Base-by-base conservation (phyloP, 2,329 filamentous ascomycete genomes). In the Fusarium praegraminearum region DNA sequence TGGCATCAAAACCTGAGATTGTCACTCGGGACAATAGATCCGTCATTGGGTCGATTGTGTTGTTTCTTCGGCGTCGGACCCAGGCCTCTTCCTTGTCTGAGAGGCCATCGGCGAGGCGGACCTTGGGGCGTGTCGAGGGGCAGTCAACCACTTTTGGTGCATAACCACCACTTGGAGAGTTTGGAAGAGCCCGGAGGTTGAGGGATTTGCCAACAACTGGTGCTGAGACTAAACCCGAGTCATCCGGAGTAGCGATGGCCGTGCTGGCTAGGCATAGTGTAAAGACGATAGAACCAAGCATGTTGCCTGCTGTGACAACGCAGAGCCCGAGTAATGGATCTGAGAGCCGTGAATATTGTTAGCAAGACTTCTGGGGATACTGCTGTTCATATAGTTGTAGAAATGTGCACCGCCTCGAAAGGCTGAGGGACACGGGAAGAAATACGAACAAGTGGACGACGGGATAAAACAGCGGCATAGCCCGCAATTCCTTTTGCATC, bases 1-100 rank as follows among this genome's bases (percentile, higher is more conserved):
- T 83, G 13, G 89, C 90, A 78, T 97, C 90, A 65, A 98, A 95
- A 62, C 87, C 89, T 15, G 86, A 81, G 66, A 98, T 94, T 71
- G 89, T 89, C 72, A 92, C 85, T 61, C 91, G 87, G 16, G 83
- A 83, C 44, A 98, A 85, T 68, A 97, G 89, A 16, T 91, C 85
- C 52, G 85, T 87, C 86, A 98, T 90, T 9, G 93, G 89, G 8
- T 88, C 80, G 20, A 94, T 80, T 0, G 93, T 97, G 67, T 90
- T 90, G 62, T 88, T 87, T 66, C 93, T 87, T 60, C 95, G 87
- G 59, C 83, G 84, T 51, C 87, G 76, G 15, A 97, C 84, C 93
- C 94, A 98, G 75, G 85, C 81, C 33, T 83, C 85, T 81, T 98
- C 95, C 53, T 90, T 83, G 18, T 83, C 73, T 2, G 93, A 95